These are phyloP conservation scores for Babesia sp. DNA, from an alignment of 169 alveolate species.

Conservation along the genomic window DNA sequence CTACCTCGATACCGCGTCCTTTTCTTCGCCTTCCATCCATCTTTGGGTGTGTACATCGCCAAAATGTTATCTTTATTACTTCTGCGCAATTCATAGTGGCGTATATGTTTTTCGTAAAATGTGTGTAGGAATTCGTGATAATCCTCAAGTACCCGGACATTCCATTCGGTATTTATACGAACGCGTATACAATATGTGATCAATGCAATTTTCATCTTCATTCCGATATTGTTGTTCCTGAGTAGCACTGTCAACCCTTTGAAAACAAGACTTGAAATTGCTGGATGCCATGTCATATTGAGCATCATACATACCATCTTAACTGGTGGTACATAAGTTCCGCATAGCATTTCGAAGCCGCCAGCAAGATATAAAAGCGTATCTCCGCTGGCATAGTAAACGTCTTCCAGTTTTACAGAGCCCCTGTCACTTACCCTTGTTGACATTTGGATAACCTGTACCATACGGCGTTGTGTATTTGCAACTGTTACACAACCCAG, in stretches of 20 bases:
- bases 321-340: neutral
- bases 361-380: neutral
- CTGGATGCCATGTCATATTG: neutral
- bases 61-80: neutral
- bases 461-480: neutral
- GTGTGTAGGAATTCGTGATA: neutral
- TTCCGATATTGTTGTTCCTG: neutral
- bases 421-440: neutral
- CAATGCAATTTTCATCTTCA: neutral
- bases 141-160: neutral
- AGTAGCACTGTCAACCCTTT: neutral
- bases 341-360: constrained; percentile 8
- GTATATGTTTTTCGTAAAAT: neutral
- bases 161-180: constrained; percentile 20
- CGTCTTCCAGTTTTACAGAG: neutral
- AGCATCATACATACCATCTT: neutral
- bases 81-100: neutral
- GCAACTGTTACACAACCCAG: neutral
- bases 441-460: neutral
- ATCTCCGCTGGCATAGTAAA: neutral
- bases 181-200: neutral
- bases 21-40: constrained; percentile 9
- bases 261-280: neutral
- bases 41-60: neutral
- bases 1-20: neutral